Percentiles rank a stretch among this genome's conserved stretches.
Conservation (phyloP, 192 early-diverging fungal species). For the Chytriomyces confervae region DNA sequence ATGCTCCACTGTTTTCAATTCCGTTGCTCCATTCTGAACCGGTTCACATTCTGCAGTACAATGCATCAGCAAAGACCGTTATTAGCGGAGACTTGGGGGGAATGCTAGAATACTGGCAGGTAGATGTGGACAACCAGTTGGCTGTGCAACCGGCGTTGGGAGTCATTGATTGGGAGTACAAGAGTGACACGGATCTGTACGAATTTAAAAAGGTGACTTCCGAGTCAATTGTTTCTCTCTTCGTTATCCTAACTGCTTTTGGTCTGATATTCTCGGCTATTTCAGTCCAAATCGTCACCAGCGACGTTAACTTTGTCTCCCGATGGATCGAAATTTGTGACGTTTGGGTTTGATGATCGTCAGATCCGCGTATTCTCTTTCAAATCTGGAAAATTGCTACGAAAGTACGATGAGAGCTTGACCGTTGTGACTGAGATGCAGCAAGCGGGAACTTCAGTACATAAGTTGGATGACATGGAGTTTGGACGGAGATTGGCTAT, state of each 20-base stretch:
- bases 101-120: constrained; percentile 93
- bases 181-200: constrained; percentile 95
- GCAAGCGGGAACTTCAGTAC: constrained; percentile 75
- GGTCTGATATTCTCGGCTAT: neutral
- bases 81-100: constrained; percentile 86
- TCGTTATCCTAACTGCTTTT: neutral
- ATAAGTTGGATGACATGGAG: constrained; percentile 95
- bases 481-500: constrained; percentile 91
- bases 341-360: constrained; percentile 81
- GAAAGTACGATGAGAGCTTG: constrained; percentile 92
- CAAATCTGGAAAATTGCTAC: constrained; percentile 80
- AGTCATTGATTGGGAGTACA: constrained; percentile 76
- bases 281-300: constrained; percentile 75
- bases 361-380: constrained; percentile 87
- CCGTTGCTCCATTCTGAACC: constrained; percentile 72
- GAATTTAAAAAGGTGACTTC: constrained; percentile 86
- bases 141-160: constrained; percentile 27
- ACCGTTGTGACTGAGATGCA: constrained; percentile 86
- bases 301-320: constrained; percentile 82
- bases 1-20: constrained; percentile 68
- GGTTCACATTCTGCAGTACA: constrained; percentile 83
- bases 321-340: constrained; percentile 84
- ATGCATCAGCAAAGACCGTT: constrained; percentile 73
- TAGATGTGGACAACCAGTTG: constrained; percentile 56
- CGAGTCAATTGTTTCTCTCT: neutral